Evolutionary conservation across 352 stramenopile genomes (phyloP), one percentile per base, ranked within the genome.

Genomic region (Phytophthora podocarpi): DNA sequence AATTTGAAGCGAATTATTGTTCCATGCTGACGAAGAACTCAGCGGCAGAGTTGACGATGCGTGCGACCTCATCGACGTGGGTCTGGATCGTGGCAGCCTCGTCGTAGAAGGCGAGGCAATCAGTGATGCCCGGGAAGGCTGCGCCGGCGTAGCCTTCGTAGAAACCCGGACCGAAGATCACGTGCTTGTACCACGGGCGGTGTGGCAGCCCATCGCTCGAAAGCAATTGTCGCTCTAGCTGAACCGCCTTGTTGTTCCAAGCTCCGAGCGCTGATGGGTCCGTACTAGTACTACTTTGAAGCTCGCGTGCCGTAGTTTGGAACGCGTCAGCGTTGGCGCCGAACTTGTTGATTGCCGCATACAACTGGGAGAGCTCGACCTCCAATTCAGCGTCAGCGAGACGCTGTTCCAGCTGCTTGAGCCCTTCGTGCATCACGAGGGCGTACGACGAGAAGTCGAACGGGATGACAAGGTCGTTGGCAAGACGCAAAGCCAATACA

Each of bases 361-460:
- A 49, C 6, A 63, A 18, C 2, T 57, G 18, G 40, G 15, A 74
- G 31, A 23, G 15, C 5, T 55, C 23, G 4, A 62, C 54, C 18
- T 18, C 23, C 12, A 51, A 1, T 18, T 50, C 40, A 6, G 40
- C 41, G 12, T 53, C 39, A 0, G 18, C 23, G 27, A 61, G 21
- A 30, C 53, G 53, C 66, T 63, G 11, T 45, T 54, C 31, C 62
- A 67, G 18, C 52, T 62, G 43, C 61, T 59, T 7, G 24, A 80
- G 54, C 16, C 59, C 57, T 27, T 74, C 61, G 20, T 66, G 48
- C 72, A 80, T 77, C n/a, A 82, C 79, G 8, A 67, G 47, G 3
- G 45, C 74, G 57, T 89, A 80, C 2, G 64, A 67, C 21, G 69
- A 57, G 36, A 70, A 82, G 48, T 87, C 74, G 51, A 90, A 77